Base-by-base conservation (phyloP, 2,329 filamentous ascomycete genomes). In the Alternaria triticimaculans region DNA sequence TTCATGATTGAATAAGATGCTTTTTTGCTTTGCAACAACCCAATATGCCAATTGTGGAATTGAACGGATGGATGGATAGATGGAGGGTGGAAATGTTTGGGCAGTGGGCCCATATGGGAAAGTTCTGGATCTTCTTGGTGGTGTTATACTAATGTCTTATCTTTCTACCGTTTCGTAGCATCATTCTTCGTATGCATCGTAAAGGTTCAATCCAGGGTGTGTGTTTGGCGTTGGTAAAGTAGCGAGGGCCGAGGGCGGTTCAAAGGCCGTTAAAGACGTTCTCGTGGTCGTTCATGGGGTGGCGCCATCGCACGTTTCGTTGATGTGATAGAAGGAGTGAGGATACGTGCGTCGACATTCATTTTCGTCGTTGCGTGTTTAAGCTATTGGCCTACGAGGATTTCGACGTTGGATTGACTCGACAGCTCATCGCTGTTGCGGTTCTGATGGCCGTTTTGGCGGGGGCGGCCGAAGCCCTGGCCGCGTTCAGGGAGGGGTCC, bases 381-480 rank as follows among this genome's bases (percentile, higher is more conserved):
- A 78, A 41, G 33, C 69, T 64, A 78, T 80, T 87, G 88, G 82
- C 89, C 88, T 72, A 89, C 87, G 72, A 89, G 87, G 76, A 89
- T 88, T 77, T 89, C 87, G 67, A 88, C 85, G 62, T 85, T 85
- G 65, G 86, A 87, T 72, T 85, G 86, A 68, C 86, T 84, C 60
- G 87, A 87, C 63, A 90, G 80, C 76, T 90, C 88, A 71, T 90
- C 88, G 77, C 87, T 89, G 72, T 86, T 87, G 69, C 87, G 86
- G 60, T 84, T 80, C 72, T 87, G 85, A 76, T 89, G 88, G 72
- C 88, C 88, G 73, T 89, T 89, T 72, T 86, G 87, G 71, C 87
- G 83, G 65, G 84, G 75, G 58, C 83, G 81, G 56, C 83, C 82
- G 80, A 84, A 90, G 80, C 81, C 88, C 75, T 86, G 81, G 56